Base-by-base conservation (phyloP, 2,329 filamentous ascomycete genomes). In the Thelonectria rubi region DNA sequence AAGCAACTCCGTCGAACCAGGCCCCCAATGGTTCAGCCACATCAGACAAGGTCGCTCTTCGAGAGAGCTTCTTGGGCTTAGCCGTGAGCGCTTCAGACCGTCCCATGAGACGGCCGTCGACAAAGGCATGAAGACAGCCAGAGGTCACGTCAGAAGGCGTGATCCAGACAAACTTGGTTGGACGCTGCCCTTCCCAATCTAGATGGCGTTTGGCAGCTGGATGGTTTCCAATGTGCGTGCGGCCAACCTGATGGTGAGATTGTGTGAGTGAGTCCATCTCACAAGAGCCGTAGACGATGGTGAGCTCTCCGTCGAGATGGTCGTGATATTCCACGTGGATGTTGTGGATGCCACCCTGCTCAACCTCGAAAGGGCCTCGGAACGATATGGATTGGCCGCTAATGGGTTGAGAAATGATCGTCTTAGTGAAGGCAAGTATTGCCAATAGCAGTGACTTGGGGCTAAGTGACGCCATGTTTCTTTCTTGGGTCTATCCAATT, bases 1-100 rank as follows among this genome's bases (percentile, higher is more conserved):
- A 71, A 1, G 60, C 60, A 9, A 72, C 68, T 15, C 69, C 69
- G n/a, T 72, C 62, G 45, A 73, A 73, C 69, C 69, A 73, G 51
- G 63, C 17, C 53, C 67, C 55, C 21, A 55, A 20, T 11, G 55
- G 48, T 21, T 84, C 79, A 62, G 79, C 81, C 14, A 89, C 86
- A n/a, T 87, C 86, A 69, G 89, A 84, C 58, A 89, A 88, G 86
- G 86, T 89, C 0, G 87, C 84, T 0, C 87, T 86, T 70, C 72
- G 75, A 5, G 72, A 70, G 42, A 40, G 64, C 66, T 1, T 60
- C 56, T 47, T 68, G 60, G 21, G 40, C 60, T 55, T 58, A 52
- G 46, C 61, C 56, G 80, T 76, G 59, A 83, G 76, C 5, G 57
- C 55, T 52, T 72, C 69, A 51, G 77, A 79, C 20, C 77, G 74